These are phyloP conservation scores for Lanmaoa rubissima DNA, from an alignment of 768 basidiomycete genomes.

Conservation along the genomic window DNA sequence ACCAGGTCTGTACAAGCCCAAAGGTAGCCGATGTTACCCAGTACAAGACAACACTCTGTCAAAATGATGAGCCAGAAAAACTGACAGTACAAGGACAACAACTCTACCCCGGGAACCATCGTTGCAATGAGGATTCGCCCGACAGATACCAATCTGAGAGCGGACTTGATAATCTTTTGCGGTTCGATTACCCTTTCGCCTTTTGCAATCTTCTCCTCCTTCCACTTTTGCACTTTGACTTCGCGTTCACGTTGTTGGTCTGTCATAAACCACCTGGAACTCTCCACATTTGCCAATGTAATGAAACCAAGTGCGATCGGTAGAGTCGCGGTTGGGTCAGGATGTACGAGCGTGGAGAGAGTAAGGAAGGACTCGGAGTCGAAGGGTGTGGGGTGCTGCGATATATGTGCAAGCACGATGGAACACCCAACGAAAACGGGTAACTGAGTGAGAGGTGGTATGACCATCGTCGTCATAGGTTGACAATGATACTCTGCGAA, in stretches of 20 bases:
- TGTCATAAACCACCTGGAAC: slow-evolving; percentile 68
- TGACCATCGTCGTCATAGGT: slow-evolving; percentile 53
- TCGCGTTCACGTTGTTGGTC: slow-evolving; percentile 53
- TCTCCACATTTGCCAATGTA: slow-evolving; percentile 79
- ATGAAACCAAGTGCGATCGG: slow-evolving; percentile 72
- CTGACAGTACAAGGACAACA: slow-evolving; percentile 17
- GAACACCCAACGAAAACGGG: slow-evolving; percentile 73
- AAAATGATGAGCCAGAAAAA: slow-evolving; percentile 6
- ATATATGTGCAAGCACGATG: slow-evolving; percentile 52
- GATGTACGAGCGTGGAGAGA: slow-evolving; percentile 64
- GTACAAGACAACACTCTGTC: slow-evolving; percentile 62
- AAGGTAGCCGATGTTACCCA: slow-evolving; percentile 78
- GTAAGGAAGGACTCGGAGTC: slow-evolving; percentile 79
- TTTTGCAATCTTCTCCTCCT: slow-evolving; percentile 41
- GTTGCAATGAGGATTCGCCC: slow-evolving; percentile 65
- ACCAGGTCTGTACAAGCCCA: slow-evolving; percentile 73
- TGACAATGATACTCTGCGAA: slow-evolving; percentile 56
- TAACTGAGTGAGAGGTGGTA: slow-evolving; percentile 65
- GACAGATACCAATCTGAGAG: slow-evolving; percentile 56
- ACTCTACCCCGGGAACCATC: slow-evolving; percentile 64
- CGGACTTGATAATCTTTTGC: slow-evolving; percentile 51
- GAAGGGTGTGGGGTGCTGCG: slow-evolving; percentile 59
- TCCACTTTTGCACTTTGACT: slow-evolving; percentile 46
- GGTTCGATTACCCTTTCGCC: slow-evolving; percentile 47
- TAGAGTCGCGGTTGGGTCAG: slow-evolving; percentile 67